phyloP scores from a whole-genome alignment of 306 rosid genomes.

The Lotus japonicus region DNA sequence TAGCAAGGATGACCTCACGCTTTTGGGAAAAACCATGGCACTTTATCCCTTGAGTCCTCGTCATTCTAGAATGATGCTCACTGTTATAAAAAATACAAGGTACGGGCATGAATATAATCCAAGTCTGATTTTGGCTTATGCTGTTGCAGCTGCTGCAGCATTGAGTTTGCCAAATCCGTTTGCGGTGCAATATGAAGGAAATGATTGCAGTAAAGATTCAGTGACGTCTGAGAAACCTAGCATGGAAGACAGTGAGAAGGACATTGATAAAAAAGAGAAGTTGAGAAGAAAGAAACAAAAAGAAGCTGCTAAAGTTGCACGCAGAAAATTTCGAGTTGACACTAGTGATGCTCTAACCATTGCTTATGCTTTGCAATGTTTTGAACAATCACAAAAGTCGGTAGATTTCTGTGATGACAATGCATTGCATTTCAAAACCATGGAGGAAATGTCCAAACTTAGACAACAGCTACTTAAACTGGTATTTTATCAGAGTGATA shows the following conservation, averaged over 20 bases:
- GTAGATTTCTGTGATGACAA: slow-evolving; percentile 50
- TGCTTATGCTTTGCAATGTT: slow-evolving; percentile 71
- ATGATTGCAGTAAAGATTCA: slow-evolving; percentile 27
- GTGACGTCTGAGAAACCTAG: slow-evolving; percentile 27
- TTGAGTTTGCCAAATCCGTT: slow-evolving; percentile 78
- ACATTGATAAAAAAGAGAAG: slow-evolving; percentile 39
- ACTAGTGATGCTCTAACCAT: slow-evolving; percentile 62
- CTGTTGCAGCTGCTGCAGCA: slow-evolving; percentile 72
- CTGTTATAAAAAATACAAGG: slow-evolving; percentile 48
- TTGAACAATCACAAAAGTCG: slow-evolving; percentile 43
- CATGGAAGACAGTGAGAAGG: slow-evolving; percentile 17
- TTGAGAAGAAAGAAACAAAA: slow-evolving; percentile 50
- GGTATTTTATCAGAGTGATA: slow-evolving; percentile 42
- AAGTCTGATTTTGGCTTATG: slow-evolving; percentile 58
- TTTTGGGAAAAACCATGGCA: slow-evolving; percentile 76
- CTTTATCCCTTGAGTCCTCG: slow-evolving; percentile 84
- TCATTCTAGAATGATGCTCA: slow-evolving; percentile 82
- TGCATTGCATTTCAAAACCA: slow-evolving; percentile 65
- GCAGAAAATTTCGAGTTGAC: slow-evolving; percentile 54
- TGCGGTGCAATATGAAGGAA: slow-evolving; percentile 50
- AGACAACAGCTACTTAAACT: slow-evolving; percentile 67
- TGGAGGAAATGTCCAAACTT: slow-evolving; percentile 86
- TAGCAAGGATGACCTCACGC: slow-evolving; percentile 50
- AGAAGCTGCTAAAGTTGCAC: slow-evolving; percentile 47
- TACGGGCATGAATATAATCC: slow-evolving; percentile 36